Percentiles rank a stretch among this genome's conserved stretches.
phyloP scores from a whole-genome alignment of 2,329 filamentous ascomycete species.

The Helminthosporium solani region DNA sequence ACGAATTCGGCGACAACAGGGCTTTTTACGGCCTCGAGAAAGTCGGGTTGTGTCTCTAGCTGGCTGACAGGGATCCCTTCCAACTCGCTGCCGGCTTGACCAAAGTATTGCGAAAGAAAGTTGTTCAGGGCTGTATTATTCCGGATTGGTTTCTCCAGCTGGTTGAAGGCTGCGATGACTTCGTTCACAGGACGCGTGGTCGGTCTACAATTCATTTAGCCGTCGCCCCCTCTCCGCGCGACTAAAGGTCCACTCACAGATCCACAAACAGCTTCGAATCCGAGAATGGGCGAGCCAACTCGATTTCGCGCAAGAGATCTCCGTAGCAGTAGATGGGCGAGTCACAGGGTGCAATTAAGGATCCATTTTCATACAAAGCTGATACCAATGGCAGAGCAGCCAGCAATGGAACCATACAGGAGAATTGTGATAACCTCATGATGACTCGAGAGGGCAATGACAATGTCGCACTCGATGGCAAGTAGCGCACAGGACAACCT shows the following conservation, averaged over 20 bases:
- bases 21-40: constrained; percentile 59
- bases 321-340: constrained; percentile 69
- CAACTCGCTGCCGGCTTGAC: constrained; percentile 63
- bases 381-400: constrained; percentile 19
- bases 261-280: constrained; percentile 74
- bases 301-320: constrained; percentile 61
- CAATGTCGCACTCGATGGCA: background rate
- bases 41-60: constrained; percentile 58
- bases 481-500: background rate
- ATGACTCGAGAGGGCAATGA: background rate
- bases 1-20: constrained; percentile 61
- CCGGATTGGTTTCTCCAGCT: constrained; percentile 59
- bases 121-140: constrained; percentile 64
- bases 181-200: constrained; percentile 60
- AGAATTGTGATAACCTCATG: background rate
- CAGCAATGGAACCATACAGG: background rate
- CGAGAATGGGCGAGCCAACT: constrained; percentile 63
- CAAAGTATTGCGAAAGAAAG: constrained; percentile 66
- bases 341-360: constrained; percentile 63
- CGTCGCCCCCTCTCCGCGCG: background rate
- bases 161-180: constrained; percentile 61
- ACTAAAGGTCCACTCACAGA: constrained; percentile 22
- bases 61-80: constrained; percentile 54
- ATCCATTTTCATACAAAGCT: constrained; percentile 62
- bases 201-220: constrained; percentile 49